A percentile compares a stretch with the other conserved stretches of the same genome.
Conservation (phyloP, 345 rosid species). For the Angophora floribunda region DNA sequence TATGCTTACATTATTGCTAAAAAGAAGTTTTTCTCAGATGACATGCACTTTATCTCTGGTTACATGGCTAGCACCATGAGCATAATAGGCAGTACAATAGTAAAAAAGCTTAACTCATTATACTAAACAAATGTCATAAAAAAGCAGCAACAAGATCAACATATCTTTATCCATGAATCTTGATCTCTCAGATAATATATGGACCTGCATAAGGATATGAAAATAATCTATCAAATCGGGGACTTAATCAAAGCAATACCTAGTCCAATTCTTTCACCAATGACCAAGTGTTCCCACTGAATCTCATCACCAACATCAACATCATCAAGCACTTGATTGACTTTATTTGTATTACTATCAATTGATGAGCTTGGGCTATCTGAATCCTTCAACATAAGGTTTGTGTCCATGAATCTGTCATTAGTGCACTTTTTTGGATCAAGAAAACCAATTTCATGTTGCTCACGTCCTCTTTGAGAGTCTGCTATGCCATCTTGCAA, state of each 20-base stretch:
- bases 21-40: neutral
- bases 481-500: slow-evolving; percentile 17
- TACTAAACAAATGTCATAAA: neutral
- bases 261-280: slow-evolving; percentile 98
- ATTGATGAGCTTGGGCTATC: slow-evolving; percentile 60
- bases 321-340: slow-evolving; percentile 73
- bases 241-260: slow-evolving; percentile 34
- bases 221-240: neutral
- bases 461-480: slow-evolving; percentile 17
- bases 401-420: slow-evolving; percentile 43
- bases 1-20: neutral
- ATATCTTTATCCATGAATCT: neutral
- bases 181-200: neutral
- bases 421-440: slow-evolving; percentile 41
- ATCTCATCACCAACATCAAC: slow-evolving; percentile 96
- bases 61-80: neutral
- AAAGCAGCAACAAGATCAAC: neutral
- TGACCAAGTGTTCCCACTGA: slow-evolving; percentile 92
- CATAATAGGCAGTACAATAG: neutral
- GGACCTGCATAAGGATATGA: neutral
- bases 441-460: slow-evolving; percentile 29
- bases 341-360: slow-evolving; percentile 39
- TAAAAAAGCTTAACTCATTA: neutral
- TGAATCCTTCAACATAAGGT: slow-evolving; percentile 47
- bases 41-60: neutral